Evolutionary conservation across 495 filamentous ascomycete genomes (phyloP), one percentile per base, ranked within the genome.

Genomic region (Aspergillus biplanus): DNA sequence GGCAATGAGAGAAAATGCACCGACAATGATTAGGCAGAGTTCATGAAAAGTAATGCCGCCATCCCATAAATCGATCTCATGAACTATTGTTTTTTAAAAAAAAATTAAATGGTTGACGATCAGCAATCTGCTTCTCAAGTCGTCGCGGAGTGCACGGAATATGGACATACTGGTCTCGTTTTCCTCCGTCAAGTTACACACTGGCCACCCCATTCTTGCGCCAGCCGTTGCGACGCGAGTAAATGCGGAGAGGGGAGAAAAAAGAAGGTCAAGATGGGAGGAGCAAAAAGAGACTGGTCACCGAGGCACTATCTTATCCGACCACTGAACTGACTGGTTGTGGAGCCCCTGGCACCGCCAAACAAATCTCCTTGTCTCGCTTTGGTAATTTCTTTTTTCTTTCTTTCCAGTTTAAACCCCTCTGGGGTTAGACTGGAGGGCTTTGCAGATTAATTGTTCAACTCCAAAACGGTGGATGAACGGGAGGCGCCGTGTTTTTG

Each of bases 181-280:
- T 62, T 84, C 82, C 56, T 72, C 39, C 16, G 83, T 83, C 3
- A 75, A 69, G 72, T 85, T 82, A 58, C 83, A 85, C 63, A 72
- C 67, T 47, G 79, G 77, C 82, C 81, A 83, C 59, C 71, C 76
- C 80, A 83, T 82, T 59, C 59, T 78, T 57, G 71, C 37, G 15
- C 33, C 50, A 27, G 11, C 16, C 21, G 35, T 48, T 31, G 31
- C 35, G 34, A 39, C 32, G n/a, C 55, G 47, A 58, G 18, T 21
- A 15, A 47, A 18, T 16, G 46, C 39, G 47, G 12, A 39, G 47
- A 34, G 44, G 58, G 33, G 21, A 15, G 53, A 35, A 39, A 59
- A 18, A 59, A 18, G 33, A 50, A 60, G 42, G 16, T 18, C 47
- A 42, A 39, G 58, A 47, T 42, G 18, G 33, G 34, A 21, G 47